Percentiles rank a stretch among this genome's conserved stretches.
Conservation (phyloP, 768 basidiomycete genomes). For the Tricholoma flavovirens region DNA sequence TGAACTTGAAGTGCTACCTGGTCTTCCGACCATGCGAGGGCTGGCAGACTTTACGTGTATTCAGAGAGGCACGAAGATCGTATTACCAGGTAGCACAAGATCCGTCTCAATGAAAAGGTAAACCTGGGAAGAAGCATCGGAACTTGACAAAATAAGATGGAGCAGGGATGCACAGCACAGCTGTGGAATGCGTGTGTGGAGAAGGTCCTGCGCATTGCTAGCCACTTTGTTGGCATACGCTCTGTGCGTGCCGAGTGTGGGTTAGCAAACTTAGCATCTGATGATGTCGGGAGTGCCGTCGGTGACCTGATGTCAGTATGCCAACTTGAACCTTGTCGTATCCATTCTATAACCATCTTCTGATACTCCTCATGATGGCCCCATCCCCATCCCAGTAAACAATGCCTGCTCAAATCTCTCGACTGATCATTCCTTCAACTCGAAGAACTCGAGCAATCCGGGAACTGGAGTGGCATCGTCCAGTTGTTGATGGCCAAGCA, state of each 20-base stretch:
- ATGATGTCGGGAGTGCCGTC: constrained; percentile 78
- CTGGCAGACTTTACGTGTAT: constrained; percentile 54
- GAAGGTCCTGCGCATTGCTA: constrained; percentile 65
- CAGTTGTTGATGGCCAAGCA: constrained; percentile 47
- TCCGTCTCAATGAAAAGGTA: too few species aligned
- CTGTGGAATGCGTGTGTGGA: constrained; percentile 81
- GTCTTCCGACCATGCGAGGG: constrained; percentile 37
- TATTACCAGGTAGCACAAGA: constrained; percentile 37
- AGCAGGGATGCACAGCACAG: constrained; percentile 54
- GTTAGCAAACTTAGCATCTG: constrained; percentile 66
- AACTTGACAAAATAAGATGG: constrained; percentile 56
- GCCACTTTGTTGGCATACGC: constrained; percentile 63
- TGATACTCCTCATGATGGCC: too few species aligned
- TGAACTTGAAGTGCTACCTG: constrained; percentile 1
- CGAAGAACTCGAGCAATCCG: constrained; percentile 54
- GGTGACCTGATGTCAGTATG: constrained; percentile 71
- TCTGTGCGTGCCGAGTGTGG: constrained; percentile 74
- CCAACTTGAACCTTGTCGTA: neutral
- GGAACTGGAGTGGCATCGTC: constrained; percentile 66
- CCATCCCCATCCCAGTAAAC: constrained; percentile 85
- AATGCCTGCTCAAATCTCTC: constrained; percentile 74
- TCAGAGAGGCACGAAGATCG: constrained; percentile 67
- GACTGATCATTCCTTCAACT: constrained; percentile 70
- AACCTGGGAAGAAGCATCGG: constrained; percentile 31
- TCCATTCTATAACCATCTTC: constrained; percentile 3